Evolutionary conservation across 441 rosid species (phyloP).

Genomic region (Pelargonium citronellum): DNA sequence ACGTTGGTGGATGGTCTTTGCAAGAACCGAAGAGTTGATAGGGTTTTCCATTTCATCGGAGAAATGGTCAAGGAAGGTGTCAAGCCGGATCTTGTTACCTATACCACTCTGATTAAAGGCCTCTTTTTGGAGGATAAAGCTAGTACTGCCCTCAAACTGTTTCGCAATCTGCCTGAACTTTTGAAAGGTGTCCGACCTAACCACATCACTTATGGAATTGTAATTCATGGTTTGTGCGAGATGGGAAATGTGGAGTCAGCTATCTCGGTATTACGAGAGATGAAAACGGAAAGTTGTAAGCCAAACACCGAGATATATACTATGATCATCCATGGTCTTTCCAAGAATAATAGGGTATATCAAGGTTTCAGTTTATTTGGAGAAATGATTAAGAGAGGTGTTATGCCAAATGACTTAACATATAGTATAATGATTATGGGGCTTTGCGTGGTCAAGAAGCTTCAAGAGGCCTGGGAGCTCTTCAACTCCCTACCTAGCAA

Average conservation of each 20-base stretch:
- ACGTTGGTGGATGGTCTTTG: neutral
- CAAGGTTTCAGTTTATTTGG: neutral
- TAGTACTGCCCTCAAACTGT: no score
- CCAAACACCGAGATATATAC: no score
- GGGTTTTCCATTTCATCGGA: neutral
- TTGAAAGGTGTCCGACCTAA: no score
- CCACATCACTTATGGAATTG: no score
- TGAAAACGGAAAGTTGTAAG: no score
- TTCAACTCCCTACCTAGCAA: neutral
- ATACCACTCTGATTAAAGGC: neutral
- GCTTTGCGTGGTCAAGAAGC: neutral
- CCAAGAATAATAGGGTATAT: no score
- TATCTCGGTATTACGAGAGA: no score
- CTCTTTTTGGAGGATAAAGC: no score
- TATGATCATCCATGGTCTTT: no score
- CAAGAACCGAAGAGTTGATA: neutral
- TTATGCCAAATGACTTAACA: no score
- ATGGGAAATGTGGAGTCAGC: neutral
- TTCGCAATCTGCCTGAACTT: no score
- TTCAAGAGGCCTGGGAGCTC: neutral
- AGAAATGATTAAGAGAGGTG: neutral
- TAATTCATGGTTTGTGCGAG: neutral
- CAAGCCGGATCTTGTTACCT: neutral
- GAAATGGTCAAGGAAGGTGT: neutral
- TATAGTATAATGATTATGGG: neutral